Percentiles rank a stretch among this genome's conserved stretches.
Conservation (phyloP, 345 rosid genomes). For the Eucalyptus regnans region DNA sequence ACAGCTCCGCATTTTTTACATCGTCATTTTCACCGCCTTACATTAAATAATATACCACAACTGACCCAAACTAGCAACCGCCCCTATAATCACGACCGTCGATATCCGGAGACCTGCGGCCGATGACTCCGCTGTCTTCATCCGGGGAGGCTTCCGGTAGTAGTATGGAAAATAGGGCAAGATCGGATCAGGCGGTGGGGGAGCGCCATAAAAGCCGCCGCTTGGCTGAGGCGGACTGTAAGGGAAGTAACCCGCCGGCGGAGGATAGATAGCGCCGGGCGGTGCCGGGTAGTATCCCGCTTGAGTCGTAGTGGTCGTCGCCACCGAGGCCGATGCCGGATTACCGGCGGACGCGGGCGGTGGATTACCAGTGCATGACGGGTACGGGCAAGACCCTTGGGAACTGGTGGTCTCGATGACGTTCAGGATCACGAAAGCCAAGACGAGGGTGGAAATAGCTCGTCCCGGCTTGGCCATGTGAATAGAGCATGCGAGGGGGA, state of each 20-base stretch:
- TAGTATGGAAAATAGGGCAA: constrained; percentile 2
- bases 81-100: not conserved
- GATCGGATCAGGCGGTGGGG: not conserved
- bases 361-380: not conserved
- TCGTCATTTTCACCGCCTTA: not conserved
- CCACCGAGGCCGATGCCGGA: not conserved
- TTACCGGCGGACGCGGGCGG: not conserved
- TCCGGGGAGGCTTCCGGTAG: not conserved
- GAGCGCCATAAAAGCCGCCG: not conserved
- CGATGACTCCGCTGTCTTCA: not conserved
- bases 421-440: not conserved
- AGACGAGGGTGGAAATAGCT: not conserved
- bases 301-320: not conserved
- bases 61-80: not conserved
- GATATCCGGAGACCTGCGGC: not conserved
- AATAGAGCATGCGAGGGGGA: not conserved
- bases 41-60: not conserved
- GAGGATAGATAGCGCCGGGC: not conserved
- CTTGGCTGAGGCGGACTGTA: not conserved
- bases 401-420: not conserved
- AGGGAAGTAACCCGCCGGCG: not conserved
- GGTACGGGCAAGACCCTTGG: not conserved
- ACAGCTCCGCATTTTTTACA: not conserved
- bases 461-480: not conserved
- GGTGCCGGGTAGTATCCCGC: not conserved